Conservation (phyloP, 768 basidiomycete genomes). For the Lactarius sp. region DNA sequence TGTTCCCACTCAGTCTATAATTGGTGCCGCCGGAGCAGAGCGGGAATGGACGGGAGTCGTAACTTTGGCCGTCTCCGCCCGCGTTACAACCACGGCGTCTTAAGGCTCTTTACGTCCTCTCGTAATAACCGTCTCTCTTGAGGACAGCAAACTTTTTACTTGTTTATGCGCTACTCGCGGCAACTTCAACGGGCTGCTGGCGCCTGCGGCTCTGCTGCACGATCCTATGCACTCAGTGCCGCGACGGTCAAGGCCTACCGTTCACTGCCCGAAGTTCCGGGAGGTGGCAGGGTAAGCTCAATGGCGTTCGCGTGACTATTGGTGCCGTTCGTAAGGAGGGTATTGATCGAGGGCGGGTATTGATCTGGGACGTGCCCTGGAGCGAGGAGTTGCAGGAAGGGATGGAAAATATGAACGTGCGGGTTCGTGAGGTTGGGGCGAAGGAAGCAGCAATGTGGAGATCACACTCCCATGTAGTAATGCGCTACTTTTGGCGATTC, state of each 20-base stretch:
- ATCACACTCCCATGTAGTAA: no score
- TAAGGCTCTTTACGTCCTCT: background rate
- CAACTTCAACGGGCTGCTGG: no score
- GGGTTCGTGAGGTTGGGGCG: background rate
- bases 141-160: no score
- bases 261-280: constrained; percentile 37
- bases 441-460: background rate
- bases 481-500: no score
- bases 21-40: no score
- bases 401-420: constrained; percentile 1
- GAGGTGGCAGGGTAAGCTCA: constrained; percentile 35
- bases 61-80: background rate
- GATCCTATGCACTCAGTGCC: no score
- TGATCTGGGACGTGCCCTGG: constrained; percentile 30
- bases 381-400: background rate
- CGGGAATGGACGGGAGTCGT: no score
- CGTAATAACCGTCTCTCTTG: no score
- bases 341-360: constrained; percentile 73
- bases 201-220: no score
- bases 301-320: constrained; percentile 56
- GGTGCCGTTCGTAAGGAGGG: constrained; percentile 63
- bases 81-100: background rate
- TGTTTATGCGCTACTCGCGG: no score
- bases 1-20: no score
- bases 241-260: constrained; percentile 36